These are phyloP conservation scores for Alternaria infectoria DNA, from an alignment of 2,329 filamentous ascomycete species.

Conservation along the genomic window DNA sequence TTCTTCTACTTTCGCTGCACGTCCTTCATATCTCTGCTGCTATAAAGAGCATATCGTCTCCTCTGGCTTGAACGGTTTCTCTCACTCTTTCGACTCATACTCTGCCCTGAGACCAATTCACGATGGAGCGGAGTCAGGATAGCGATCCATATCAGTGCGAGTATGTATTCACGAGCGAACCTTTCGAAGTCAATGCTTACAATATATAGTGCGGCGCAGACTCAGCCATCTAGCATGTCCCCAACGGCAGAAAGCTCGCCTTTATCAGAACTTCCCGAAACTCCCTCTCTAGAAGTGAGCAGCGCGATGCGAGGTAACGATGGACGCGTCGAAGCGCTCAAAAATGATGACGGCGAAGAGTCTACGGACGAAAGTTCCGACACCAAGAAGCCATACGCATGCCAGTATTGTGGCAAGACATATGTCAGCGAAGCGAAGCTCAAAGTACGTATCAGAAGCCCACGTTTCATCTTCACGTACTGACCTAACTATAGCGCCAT, in stretches of 20 bases:
- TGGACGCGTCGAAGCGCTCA: neutral
- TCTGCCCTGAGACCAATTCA: neutral
- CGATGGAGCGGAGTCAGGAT: neutral
- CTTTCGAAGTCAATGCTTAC: neutral
- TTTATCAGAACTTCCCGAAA: neutral
- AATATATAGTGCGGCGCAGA: neutral
- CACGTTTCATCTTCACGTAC: neutral
- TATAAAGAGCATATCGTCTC: neutral
- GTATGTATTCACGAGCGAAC: neutral
- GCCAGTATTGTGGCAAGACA: conserved; percentile 7
- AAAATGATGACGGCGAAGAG: neutral
- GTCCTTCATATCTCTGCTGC: neutral
- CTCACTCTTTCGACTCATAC: neutral
- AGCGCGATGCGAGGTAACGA: neutral
- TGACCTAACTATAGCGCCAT: conserved; percentile 6
- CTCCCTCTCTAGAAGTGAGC: neutral
- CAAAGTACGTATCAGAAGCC: neutral
- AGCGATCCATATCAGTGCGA: neutral
- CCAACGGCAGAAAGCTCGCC: neutral
- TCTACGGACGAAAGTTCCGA: neutral
- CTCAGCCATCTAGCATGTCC: neutral
- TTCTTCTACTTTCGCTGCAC: neutral
- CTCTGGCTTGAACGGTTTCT: neutral
- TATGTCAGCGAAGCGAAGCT: neutral
- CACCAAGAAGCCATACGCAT: neutral